phyloP scores from a whole-genome alignment of 2,329 filamentous ascomycete species.

The Epichloe festucae region DNA sequence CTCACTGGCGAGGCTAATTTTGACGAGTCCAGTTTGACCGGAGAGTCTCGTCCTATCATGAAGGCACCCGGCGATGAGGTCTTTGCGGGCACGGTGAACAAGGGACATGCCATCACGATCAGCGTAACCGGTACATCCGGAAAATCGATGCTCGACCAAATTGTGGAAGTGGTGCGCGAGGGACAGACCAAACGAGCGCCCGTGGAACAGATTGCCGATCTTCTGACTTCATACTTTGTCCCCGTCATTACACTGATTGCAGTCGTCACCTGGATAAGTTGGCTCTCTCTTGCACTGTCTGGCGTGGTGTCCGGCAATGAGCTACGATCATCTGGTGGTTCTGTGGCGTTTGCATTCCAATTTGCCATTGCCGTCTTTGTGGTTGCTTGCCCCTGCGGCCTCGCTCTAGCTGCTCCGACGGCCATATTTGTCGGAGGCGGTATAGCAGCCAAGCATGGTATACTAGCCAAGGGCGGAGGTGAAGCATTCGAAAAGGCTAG shows the following conservation, averaged over 20 bases:
- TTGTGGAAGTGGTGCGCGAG: slow-evolving; percentile 63
- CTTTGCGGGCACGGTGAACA: slow-evolving; percentile 65
- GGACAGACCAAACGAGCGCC: slow-evolving; percentile 65
- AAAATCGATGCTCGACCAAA: slow-evolving; percentile 66
- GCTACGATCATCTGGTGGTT: slow-evolving; percentile 46
- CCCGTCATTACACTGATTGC: slow-evolving; percentile 58
- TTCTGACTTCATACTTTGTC: slow-evolving; percentile 64
- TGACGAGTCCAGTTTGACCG: slow-evolving; percentile 83
- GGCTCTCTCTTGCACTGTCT: slow-evolving; percentile 51
- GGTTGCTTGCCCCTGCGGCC: slow-evolving; percentile 72
- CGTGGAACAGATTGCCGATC: slow-evolving; percentile 61
- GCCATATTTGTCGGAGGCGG: slow-evolving; percentile 75
- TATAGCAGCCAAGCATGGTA: slow-evolving; percentile 65
- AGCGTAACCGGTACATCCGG: slow-evolving; percentile 52
- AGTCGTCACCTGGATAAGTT: slow-evolving; percentile 57
- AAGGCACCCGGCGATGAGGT: slow-evolving; percentile 52
- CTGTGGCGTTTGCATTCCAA: slow-evolving; percentile 61
- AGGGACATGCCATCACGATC: slow-evolving; percentile 47
- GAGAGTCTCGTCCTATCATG: slow-evolving; percentile 55
- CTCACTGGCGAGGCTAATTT: slow-evolving; percentile 53
- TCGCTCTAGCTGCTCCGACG: slow-evolving; percentile 75
- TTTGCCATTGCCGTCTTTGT: slow-evolving; percentile 83
- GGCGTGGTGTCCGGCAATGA: slow-evolving; percentile 44
- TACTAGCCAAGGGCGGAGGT: slow-evolving; percentile 72
- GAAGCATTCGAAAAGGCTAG: slow-evolving; percentile 80